Base-by-base conservation (phyloP, 805 yeast species). In the Isabelozyma pseudorhagii region DNA sequence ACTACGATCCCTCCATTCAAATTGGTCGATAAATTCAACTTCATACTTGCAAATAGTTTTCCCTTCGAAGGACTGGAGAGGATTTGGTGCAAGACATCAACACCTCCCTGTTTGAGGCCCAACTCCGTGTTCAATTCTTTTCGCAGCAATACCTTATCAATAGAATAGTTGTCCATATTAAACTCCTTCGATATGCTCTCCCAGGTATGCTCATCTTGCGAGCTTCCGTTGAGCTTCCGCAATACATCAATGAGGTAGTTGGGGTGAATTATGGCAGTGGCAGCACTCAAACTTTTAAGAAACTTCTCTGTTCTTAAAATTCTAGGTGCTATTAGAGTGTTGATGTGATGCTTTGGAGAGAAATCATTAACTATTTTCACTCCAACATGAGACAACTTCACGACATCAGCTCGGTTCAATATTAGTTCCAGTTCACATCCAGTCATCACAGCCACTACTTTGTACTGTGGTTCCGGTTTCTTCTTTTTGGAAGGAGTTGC, bases 241-340 rank as follows among this genome's bases (percentile, higher is more conserved):
- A 82, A 50, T 0, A 82, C 69, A 40, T 79, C 81, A 2, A 66
- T 67, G 2, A 85, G 50, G 51, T 82, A 85, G 3, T 67, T 60
- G 0, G 91, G 89, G 31, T 81, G 78, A 1, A 87, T 55, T 3
- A 84, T 78, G 47, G 72, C 67, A n/a, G 69, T 66, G 8, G 81
- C 82, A 40, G 73, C 73, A 46, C 90, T 81, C 46, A 91, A 68
- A 17, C 91, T 82, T 41, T 80, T 78, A 47, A 93, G 74, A 59
- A 93, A 92, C 67, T 93, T 94, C 50, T 87, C 96, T 0, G 98
- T 93, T 55, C 97, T 74, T 57, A 87, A 62, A n/a, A 87, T 75
- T 52, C 82, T 82, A 1, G 97, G 97, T 0, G 97, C 92, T 9
- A 92, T 80, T 9, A 87, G 67, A 0, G 81, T 66, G 57, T 82